phyloP scores from a whole-genome alignment of 2,329 filamentous ascomycete genomes.

The Aspergillus sp. region DNA sequence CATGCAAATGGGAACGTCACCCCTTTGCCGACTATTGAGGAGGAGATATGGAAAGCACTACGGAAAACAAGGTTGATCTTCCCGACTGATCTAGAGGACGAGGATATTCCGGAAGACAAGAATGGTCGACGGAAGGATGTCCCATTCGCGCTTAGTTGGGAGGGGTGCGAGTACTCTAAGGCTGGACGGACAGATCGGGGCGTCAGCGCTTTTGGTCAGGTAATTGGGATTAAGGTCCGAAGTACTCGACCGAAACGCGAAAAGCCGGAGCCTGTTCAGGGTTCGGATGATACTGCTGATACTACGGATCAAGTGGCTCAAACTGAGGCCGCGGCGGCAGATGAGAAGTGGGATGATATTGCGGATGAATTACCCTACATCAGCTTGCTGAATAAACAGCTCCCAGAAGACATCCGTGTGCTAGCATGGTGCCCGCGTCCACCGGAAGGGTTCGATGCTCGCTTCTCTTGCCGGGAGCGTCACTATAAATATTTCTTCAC shows the following conservation, averaged over 20 bases:
- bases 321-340: conserved; percentile 32
- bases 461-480: conserved; percentile 88
- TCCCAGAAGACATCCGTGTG: conserved; percentile 85
- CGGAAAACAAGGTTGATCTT: conserved; percentile 79
- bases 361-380: conserved; percentile 82
- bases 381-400: conserved; percentile 77
- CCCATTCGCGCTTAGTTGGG: conserved; percentile 65
- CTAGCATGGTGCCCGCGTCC: conserved; percentile 90
- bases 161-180: conserved; percentile 87
- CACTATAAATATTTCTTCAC: conserved; percentile 98
- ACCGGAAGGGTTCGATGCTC: conserved; percentile 77
- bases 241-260: conserved; percentile 66
- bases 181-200: conserved; percentile 91
- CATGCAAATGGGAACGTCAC: conserved; percentile 70
- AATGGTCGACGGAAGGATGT: conserved; percentile 40
- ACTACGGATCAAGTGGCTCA: conserved; percentile 17
- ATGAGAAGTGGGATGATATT: conserved; percentile 61
- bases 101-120: conserved; percentile 34
- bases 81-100: conserved; percentile 53
- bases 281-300: conserved; percentile 13
- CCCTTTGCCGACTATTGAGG: conserved; percentile 79
- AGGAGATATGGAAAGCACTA: conserved; percentile 89
- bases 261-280: conserved; percentile 1
- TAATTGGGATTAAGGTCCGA: conserved; percentile 78
- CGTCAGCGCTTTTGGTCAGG: conserved; percentile 95